Evolutionary conservation across 352 stramenopile genomes (phyloP), one percentile per base, ranked within the genome.

Genomic region (Phytophthora macrochlamydospora): DNA sequence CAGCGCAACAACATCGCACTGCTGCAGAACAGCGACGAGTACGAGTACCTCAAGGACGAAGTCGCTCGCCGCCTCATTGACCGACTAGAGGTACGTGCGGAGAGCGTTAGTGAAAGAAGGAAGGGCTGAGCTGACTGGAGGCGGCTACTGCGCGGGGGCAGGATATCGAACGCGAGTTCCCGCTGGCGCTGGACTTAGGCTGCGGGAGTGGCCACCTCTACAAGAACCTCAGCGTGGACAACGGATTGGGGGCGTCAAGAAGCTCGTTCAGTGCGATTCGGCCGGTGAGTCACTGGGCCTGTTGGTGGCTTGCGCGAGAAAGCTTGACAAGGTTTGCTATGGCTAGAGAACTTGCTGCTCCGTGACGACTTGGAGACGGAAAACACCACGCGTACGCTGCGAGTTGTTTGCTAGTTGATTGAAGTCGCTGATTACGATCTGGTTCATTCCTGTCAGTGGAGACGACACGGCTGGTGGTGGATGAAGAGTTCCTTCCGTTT

Each of bases 401-500:
- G 53, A 45, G 60, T 62, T 28, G 37, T n/a, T 51, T 56, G n/a
- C 9, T 32, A 24, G 30, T 31, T 24, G 24, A 14, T 13, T 56
- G 12, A 11, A 49, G 9, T 55, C 5, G 18, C 7, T 7, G 28
- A 40, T 56, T 18, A 28, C 18, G n/a, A 65, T 11, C n/a, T 48
- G 14, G 18, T 24, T 0, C 28, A 32, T 45, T 9, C 57, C 30
- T 70, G 31, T 28, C 48, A 95, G 86, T 94, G 65, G 35, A 79
- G 48, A 96, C 85, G 29, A 76, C 84, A 68, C 80, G 93, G 30
- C 32, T 97, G 51, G 71, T 85, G 18, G 89, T 85, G 33, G 94
- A 99, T 71, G 94, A 98, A 69, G 95, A 97, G 57, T 95, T 92
- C 54, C 77, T 99, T 29, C 95, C 96, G 5, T 99, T 99, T 78